Evolutionary conservation across 176 grass and related monocot genomes (phyloP), one percentile per base, ranked within the genome.

Genomic region (Thinopyrum elongatum): DNA sequence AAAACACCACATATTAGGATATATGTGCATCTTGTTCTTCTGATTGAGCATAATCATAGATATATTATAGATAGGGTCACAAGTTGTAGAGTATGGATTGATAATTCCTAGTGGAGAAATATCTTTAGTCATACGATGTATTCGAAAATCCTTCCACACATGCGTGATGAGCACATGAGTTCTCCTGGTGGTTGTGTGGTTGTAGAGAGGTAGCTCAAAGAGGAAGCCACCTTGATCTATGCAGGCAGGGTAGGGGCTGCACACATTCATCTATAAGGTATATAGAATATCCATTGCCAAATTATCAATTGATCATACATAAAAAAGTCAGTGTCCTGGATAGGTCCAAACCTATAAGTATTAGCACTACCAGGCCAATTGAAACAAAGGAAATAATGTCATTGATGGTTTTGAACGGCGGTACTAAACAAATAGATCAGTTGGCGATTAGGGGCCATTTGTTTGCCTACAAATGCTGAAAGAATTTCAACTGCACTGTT

Each of bases 191-290:
- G 17, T n/a, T 55, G 16, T 53, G 15, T 27, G 41, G 68, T 65
- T 83, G 53, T 90, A 93, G 61, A 93, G 89, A 44, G 42, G 42
- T 44, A 4, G 42, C 12, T 13, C 12, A 47, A 47, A 47, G 44
- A 15, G 77, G 90, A 88, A 70, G 86, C 88, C 42, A 55, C 63
- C 86, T 93, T 93, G 81, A 90, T 82, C 91, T 88, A 93, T 14
- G 19, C 51, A 69, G 91, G 91, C 33, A 42, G 39, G 39, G 39
- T 42, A 42, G 39, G 39, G 39, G 39, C 16, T 53, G 5, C 51
- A 55, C 51, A 7, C 51, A 55, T 21, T 55, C 51, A 8, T 55
- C 17, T 0, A 6, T 55, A 55, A 55, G 51, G 51, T 55, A 21
- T 55, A 53, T 53, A 53, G 4, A 55, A 17, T 17, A 55, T 55